A percentile compares a stretch with the other conserved stretches of the same genome.
phyloP scores from a whole-genome alignment of 768 basidiomycete genomes.

The Cyathus striatus region DNA sequence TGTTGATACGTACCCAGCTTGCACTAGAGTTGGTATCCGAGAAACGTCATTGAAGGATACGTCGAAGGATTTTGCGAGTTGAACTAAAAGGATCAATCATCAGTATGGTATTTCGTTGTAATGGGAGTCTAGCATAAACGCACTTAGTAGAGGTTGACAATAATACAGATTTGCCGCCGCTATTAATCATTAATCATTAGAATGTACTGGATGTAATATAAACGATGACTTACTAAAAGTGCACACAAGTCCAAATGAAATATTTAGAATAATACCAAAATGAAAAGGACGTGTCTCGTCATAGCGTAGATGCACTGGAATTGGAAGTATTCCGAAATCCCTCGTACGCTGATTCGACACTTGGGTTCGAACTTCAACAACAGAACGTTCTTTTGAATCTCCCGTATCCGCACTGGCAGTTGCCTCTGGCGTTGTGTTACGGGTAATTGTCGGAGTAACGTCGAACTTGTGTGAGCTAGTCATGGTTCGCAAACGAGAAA shows the following conservation, averaged over 20 bases:
- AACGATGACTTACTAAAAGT: slow-evolving; percentile 46
- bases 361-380: too few relatives aligned
- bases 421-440: too few relatives aligned
- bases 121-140: too few relatives aligned
- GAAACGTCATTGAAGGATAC: slow-evolving; percentile 17
- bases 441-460: too few relatives aligned
- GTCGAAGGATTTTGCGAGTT: slow-evolving; percentile 27
- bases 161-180: slow-evolving; percentile 79
- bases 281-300: slow-evolving; percentile 44
- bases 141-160: slow-evolving; percentile 75
- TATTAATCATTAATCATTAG: too few relatives aligned
- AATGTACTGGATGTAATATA: too few relatives aligned
- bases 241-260: slow-evolving; percentile 55
- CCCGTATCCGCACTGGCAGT: too few relatives aligned
- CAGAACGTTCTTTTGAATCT: too few relatives aligned
- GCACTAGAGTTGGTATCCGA: slow-evolving; percentile 33
- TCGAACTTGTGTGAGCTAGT: too few relatives aligned
- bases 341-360: too few relatives aligned
- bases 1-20: slow-evolving; percentile 50
- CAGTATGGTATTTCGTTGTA: too few relatives aligned
- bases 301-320: slow-evolving; percentile 51
- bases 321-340: slow-evolving; percentile 65
- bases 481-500: too few relatives aligned
- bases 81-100: slow-evolving; percentile 23
- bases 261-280: slow-evolving; percentile 48